Conservation (phyloP, 1,284 basidiomycete species). For the Ceratobasidium sp. region DNA sequence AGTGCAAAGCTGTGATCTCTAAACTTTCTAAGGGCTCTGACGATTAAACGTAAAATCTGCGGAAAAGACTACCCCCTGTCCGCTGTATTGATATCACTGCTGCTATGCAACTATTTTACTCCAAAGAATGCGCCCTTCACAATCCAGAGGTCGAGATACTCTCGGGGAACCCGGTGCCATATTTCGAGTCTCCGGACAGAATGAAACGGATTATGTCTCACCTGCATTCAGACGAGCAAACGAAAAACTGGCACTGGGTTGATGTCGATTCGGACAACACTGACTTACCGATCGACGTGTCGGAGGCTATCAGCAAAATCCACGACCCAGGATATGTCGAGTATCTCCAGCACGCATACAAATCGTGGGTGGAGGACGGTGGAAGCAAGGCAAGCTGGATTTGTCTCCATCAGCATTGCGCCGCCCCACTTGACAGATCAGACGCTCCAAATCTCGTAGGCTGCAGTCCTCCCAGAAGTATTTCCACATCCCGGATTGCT, state of each 20-base stretch:
- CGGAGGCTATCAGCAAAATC: conserved; percentile 49
- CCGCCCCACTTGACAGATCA: neutral
- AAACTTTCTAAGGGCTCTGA: neutral
- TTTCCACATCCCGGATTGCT: conserved; percentile 54
- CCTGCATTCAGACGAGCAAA: conserved; percentile 48
- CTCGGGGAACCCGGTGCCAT: conserved; percentile 54
- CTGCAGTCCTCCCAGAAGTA: conserved; percentile 56
- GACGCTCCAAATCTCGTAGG: conserved; percentile 48
- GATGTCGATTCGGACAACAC: conserved; percentile 44
- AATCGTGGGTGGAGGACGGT: conserved; percentile 56
- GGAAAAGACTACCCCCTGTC: neutral
- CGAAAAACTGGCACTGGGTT: conserved; percentile 50
- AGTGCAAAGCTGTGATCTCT: neutral
- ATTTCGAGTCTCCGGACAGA: conserved; percentile 57
- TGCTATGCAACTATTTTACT: conserved; percentile 30
- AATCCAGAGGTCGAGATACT: conserved; percentile 57
- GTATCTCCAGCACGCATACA: conserved; percentile 56
- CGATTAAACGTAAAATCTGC: neutral
- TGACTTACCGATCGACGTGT: conserved; percentile 47
- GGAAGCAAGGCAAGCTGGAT: conserved; percentile 53
- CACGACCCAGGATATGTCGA: conserved; percentile 55
- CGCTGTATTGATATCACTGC: neutral
- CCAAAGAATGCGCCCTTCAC: conserved; percentile 50
- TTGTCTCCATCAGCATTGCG: neutral
- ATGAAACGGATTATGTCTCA: conserved; percentile 53